Base-by-base conservation (phyloP, 139 green algal species). In the Chlorella ohadii region DNA sequence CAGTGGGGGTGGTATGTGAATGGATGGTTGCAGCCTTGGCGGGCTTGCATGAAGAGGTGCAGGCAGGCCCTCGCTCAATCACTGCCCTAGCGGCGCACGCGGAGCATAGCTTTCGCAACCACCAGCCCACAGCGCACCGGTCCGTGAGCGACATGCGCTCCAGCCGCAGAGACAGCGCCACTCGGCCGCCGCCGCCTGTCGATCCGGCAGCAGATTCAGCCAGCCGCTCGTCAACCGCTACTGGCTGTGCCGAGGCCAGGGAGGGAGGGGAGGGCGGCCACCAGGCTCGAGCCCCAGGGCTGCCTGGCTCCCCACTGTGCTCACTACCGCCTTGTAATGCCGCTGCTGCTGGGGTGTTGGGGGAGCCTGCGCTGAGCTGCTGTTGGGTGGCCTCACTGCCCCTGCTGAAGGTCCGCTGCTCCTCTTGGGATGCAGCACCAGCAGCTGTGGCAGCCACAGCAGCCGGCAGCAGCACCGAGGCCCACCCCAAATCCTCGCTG, bases 71-170 rank as follows among this genome's bases (percentile, higher is more conserved):
- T n/a, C 44, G 9, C 15, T 23, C 51, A 59, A 22, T 2, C 51
- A 59, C 22, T 22, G 12, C 11, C 3, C 12, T 22, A 59, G 51
- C 51, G 9, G 51, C 51, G 15, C 51, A 59, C 22, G 51, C 51
- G 15, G 15, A 22, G 11, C 7, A 6, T 55, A 6, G 11, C 44
- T 16, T 55, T 6, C 44, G 11, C 6, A 55, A 55, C 59, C 23
- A 11, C 22, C 63, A 2, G 63, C 63, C 27, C 19, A 33, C 33
- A 22, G 25, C 66, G 17, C 36, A 55, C 68, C 68, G 47, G 68
- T 94, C 91, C 33, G 81, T 92, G 6, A 94, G 86, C 44, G 78
- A 76, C 89, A 90, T 82, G 33, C 77, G 41, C 81, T 94, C 91
- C 78, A 93, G 89, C 22, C 90, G 85, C 11, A 94, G 57, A 31